phyloP scores from a whole-genome alignment of 176 grass and related monocot genomes.

The Cenchrus purpureus region DNA sequence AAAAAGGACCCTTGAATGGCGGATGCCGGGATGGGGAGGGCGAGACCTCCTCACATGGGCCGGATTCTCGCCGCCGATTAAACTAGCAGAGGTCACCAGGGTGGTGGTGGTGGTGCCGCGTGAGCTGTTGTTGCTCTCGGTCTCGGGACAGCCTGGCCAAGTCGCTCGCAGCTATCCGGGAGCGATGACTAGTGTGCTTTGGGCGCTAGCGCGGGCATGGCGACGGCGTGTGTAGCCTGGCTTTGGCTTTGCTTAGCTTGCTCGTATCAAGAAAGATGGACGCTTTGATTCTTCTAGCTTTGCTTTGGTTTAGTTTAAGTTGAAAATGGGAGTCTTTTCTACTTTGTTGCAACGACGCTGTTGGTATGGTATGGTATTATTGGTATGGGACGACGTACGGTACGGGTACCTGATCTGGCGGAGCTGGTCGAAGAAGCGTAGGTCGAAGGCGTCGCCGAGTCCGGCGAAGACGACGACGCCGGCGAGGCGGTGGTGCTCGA shows the following conservation, averaged over 20 bases:
- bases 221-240: slow-evolving; percentile 12
- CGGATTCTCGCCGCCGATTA: slow-evolving; percentile 47
- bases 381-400: not conserved
- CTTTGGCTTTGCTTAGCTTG: slow-evolving; percentile 20
- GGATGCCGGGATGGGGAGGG: slow-evolving; percentile 23
- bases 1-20: slow-evolving; percentile 48
- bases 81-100: slow-evolving; percentile 46
- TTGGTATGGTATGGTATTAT: not conserved
- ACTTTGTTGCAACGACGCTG: not conserved
- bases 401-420: slow-evolving; percentile 78
- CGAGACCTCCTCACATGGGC: slow-evolving; percentile 44
- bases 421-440: slow-evolving; percentile 79
- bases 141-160: slow-evolving; percentile 40
- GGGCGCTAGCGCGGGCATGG: slow-evolving; percentile 32
- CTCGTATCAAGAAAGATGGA: slow-evolving; percentile 28
- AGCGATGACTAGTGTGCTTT: slow-evolving; percentile 34
- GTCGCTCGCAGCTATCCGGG: slow-evolving; percentile 35
- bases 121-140: slow-evolving; percentile 45
- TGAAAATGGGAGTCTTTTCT: not conserved
- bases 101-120: slow-evolving; percentile 5
- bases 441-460: slow-evolving; percentile 61
- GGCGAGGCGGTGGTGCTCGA: slow-evolving; percentile 81
- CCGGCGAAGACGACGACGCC: slow-evolving; percentile 79
- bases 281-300: not conserved
- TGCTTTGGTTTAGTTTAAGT: not conserved